Conservation (phyloP, 495 filamentous ascomycete species). For the Talaromyces borbonicus region DNA sequence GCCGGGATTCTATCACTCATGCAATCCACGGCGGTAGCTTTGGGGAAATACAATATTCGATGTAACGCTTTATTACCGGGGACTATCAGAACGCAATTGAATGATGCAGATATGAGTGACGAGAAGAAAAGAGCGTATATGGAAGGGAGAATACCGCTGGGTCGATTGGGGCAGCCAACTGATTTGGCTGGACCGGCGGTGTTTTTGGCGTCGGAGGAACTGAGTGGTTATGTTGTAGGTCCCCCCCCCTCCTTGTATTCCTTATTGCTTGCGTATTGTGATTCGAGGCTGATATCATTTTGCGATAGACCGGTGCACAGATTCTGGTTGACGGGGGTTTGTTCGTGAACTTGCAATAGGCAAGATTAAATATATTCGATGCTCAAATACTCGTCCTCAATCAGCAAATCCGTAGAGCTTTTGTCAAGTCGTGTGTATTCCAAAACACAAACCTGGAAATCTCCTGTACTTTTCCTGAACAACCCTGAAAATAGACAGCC, state of each 20-base stretch:
- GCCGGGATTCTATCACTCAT: constrained; percentile 75
- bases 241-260: not conserved
- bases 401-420: too few relatives aligned
- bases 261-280: not conserved
- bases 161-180: constrained; percentile 54
- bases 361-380: not conserved
- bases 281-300: not conserved
- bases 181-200: constrained; percentile 80
- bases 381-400: not conserved
- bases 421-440: too few relatives aligned
- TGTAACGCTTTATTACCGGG: constrained; percentile 84
- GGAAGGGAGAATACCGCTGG: constrained; percentile 75
- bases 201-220: constrained; percentile 66
- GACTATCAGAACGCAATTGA: constrained; percentile 77
- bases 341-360: constrained; percentile 57
- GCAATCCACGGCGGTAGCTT: constrained; percentile 71
- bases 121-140: constrained; percentile 69
- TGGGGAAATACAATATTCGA: constrained; percentile 66
- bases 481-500: too few relatives aligned
- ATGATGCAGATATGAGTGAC: constrained; percentile 64
- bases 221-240: constrained; percentile 62
- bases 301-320: constrained; percentile 61
- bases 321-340: constrained; percentile 77
- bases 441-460: too few relatives aligned
- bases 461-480: too few relatives aligned